Conservation (phyloP, 148 eudicot species). For the Fagopyrum esculentum region DNA sequence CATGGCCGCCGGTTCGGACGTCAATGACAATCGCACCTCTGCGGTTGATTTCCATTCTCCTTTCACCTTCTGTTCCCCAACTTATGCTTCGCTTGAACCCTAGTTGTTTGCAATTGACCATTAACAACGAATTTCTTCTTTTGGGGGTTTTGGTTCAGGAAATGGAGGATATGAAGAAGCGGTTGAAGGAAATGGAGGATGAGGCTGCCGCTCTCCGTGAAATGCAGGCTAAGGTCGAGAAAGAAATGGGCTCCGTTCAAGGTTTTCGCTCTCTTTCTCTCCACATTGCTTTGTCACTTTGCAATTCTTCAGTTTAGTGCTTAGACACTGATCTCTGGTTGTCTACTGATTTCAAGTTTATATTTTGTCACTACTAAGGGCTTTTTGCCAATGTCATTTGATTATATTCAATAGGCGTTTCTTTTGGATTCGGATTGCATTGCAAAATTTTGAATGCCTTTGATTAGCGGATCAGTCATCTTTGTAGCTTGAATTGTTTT, state of each 20-base stretch:
- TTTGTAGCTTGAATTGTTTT: not conserved
- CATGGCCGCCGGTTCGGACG: not conserved
- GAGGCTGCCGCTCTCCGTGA: slow-evolving; percentile 61
- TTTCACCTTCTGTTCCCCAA: not conserved
- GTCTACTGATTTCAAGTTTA: not conserved
- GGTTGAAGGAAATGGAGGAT: slow-evolving; percentile 62
- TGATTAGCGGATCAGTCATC: not conserved
- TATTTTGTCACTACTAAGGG: not conserved
- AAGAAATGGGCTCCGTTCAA: slow-evolving; percentile 58
- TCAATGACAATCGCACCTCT: not conserved
- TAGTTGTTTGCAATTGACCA: not conserved
- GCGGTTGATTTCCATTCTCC: not conserved
- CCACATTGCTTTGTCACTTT: not conserved
- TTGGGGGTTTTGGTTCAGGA: slow-evolving; percentile 23
- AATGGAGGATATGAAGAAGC: slow-evolving; percentile 52
- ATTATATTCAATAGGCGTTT: not conserved
- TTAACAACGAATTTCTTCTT: not conserved
- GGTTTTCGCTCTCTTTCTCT: slow-evolving; percentile 19
- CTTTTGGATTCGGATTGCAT: not conserved
- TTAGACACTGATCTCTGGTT: not conserved
- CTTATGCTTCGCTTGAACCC: not conserved
- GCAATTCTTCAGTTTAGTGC: not conserved
- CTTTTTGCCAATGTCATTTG: not conserved
- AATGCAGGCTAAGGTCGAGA: slow-evolving; percentile 69
- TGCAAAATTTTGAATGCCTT: not conserved